Evolutionary conservation across 2,329 filamentous ascomycete genomes (phyloP), one percentile per base, ranked within the genome.

Genomic region (Fusarium nodosum): DNA sequence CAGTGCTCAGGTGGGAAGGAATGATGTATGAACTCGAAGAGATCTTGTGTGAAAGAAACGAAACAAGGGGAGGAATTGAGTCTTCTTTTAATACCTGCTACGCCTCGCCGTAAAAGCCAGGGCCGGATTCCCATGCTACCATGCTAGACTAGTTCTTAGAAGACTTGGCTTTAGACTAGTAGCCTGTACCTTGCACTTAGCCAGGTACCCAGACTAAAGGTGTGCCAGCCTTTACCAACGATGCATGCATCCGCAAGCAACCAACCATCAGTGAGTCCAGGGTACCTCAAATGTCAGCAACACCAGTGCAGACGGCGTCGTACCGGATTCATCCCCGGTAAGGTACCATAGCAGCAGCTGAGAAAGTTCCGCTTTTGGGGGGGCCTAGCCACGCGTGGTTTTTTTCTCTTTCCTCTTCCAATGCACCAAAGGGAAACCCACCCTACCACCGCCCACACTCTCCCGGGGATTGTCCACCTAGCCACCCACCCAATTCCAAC

Each of bases 1-100:
- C 62, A 65, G 62, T 74, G 74, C 74, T 77, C 72, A 74, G 68
- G 69, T 68, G 58, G 65, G 65, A 75, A 74, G 53, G 73, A 75
- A 64, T 71, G 73, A 38, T 70, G 68, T 72, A 66, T 72, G 68
- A 74, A 74, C 69, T 72, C 62, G 68, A 71, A 73, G 45, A 64
- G 66, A 69, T 69, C 68, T 63, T 66, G 47, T 57, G 67, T 69
- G 63, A 66, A 66, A 15, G 65, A 73, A 73, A 73, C 67, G 59
- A 72, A 69, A 56, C 61, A 59, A 69, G 64, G 67, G 69, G 69
- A 69, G 72, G 72, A 74, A 66, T 47, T 60, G 57, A 66, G 59
- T 60, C 63, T 72, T 73, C 69, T 71, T 65, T 65, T 65, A 65
- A 64, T 56, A 56, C 51, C 31, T 69, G 64, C 58, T 66, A 69